Evolutionary conservation across 306 rosid genomes (phyloP).

Genomic region (Dalbergia cultrata): DNA sequence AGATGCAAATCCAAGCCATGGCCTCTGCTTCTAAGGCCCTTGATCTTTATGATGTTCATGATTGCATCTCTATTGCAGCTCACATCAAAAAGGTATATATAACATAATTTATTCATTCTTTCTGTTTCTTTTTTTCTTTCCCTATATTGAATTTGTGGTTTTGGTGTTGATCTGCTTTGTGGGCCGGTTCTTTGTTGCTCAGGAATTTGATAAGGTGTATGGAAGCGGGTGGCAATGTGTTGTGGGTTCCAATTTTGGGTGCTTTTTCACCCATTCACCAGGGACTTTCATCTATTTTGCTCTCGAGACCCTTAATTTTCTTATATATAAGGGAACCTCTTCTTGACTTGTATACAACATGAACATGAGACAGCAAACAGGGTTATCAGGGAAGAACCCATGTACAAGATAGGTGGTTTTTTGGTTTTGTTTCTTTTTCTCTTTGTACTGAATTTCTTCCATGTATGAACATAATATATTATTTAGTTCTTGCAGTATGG

Average conservation of each 20-base stretch:
- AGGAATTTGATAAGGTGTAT: constrained; percentile 78
- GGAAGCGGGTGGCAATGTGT: constrained; percentile 93
- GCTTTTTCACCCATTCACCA: constrained; percentile 76
- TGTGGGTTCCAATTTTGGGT: constrained; percentile 82
- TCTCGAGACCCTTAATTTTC: constrained; percentile 79
- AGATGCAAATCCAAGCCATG: constrained; percentile 88
- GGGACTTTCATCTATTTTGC: constrained; percentile 83
- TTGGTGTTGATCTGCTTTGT: neutral
- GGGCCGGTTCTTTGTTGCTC: constrained; percentile 12
- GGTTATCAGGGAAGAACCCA: constrained; percentile 21
- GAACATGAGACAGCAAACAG: neutral
- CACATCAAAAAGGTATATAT: constrained; percentile 74
- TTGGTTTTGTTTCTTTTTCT: neutral
- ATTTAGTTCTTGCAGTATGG: neutral
- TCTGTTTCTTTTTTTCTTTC: too few relatives aligned
- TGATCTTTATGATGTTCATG: constrained; percentile 81
- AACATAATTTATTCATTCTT: neutral
- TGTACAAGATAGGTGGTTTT: neutral
- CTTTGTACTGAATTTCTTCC: neutral
- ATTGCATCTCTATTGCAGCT: constrained; percentile 68
- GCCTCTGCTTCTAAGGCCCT: constrained; percentile 90
- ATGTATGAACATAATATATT: neutral
- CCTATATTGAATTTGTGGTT: neutral
- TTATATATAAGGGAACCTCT: constrained; percentile 68
- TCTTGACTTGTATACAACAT: constrained; percentile 38